Conservation (phyloP, 1,284 basidiomycete genomes). For the Mrakiaceae sp. region DNA sequence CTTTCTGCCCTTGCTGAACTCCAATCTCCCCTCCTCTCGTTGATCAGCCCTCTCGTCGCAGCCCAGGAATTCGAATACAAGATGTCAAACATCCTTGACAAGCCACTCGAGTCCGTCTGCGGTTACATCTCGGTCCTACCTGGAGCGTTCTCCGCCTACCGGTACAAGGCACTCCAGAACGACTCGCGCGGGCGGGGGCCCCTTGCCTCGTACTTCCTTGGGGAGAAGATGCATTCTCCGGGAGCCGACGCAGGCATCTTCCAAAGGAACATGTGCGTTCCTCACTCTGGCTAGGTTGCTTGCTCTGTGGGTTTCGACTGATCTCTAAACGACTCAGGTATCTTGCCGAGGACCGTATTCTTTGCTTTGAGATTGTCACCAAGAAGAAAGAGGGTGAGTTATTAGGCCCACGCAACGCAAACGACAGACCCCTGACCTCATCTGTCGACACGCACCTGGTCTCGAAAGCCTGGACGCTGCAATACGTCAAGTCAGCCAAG, state of each 20-base stretch:
- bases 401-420: constrained; percentile 39
- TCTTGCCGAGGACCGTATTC: constrained; percentile 56
- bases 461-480: not conserved
- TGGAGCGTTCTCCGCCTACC: constrained; percentile 86
- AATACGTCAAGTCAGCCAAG: constrained; percentile 80
- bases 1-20: not conserved
- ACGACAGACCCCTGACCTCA: too few species aligned
- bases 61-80: constrained; percentile 75
- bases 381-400: constrained; percentile 47
- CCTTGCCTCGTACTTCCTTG: constrained; percentile 79
- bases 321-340: constrained; percentile 21
- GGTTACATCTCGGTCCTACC: constrained; percentile 72
- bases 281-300: not conserved
- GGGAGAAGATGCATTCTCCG: constrained; percentile 62
- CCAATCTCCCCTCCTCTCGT: constrained; percentile 48
- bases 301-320: constrained; percentile 22
- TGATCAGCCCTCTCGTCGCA: constrained; percentile 49
- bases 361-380: constrained; percentile 90
- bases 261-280: constrained; percentile 33
- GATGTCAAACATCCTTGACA: constrained; percentile 85
- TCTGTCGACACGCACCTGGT: too few species aligned
- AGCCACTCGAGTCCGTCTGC: constrained; percentile 84
- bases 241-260: constrained; percentile 54
- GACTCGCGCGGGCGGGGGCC: constrained; percentile 54
- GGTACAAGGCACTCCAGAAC: constrained; percentile 79